phyloP scores from a whole-genome alignment of 1,139 yeast species.

The Debaryomyces coudertii region DNA sequence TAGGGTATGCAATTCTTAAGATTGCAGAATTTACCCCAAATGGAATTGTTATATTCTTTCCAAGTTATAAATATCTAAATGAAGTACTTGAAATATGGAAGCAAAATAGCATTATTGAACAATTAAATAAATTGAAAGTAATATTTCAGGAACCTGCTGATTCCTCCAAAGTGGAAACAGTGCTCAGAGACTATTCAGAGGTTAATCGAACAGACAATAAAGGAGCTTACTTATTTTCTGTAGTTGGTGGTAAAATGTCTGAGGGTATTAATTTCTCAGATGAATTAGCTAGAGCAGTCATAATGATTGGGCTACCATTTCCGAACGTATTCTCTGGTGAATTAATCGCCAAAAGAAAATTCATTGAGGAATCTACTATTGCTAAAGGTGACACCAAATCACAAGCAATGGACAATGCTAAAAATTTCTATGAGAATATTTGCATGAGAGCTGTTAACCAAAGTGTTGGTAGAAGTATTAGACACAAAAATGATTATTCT shows the following conservation, averaged over 20 bases:
- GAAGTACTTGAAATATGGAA: constrained; percentile 58
- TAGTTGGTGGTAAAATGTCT: constrained; percentile 91
- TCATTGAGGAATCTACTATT: constrained; percentile 53
- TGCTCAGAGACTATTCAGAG: constrained; percentile 54
- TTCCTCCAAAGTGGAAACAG: constrained; percentile 42
- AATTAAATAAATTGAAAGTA: constrained; percentile 41
- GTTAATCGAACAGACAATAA: constrained; percentile 23
- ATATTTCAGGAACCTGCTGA: constrained; percentile 61
- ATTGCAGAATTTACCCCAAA: constrained; percentile 57
- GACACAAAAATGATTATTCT: constrained; percentile 84
- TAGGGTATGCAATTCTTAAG: constrained; percentile 55
- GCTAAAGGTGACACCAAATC: constrained; percentile 42
- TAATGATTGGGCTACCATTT: constrained; percentile 88
- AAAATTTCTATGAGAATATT: constrained; percentile 76
- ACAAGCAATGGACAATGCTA: constrained; percentile 50
- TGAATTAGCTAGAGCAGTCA: constrained; percentile 80
- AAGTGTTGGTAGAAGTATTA: constrained; percentile 88
- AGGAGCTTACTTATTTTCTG: constrained; percentile 79
- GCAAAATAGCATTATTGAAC: constrained; percentile 29
- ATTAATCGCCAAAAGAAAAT: constrained; percentile 70
- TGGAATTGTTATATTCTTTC: constrained; percentile 83
- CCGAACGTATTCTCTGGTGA: constrained; percentile 89
- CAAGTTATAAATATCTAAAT: constrained; percentile 76
- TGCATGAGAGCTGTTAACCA: constrained; percentile 95
- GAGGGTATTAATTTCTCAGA: constrained; percentile 95